These are phyloP conservation scores for Suillus bovinus DNA, from an alignment of 768 basidiomycete species.

Conservation along the genomic window DNA sequence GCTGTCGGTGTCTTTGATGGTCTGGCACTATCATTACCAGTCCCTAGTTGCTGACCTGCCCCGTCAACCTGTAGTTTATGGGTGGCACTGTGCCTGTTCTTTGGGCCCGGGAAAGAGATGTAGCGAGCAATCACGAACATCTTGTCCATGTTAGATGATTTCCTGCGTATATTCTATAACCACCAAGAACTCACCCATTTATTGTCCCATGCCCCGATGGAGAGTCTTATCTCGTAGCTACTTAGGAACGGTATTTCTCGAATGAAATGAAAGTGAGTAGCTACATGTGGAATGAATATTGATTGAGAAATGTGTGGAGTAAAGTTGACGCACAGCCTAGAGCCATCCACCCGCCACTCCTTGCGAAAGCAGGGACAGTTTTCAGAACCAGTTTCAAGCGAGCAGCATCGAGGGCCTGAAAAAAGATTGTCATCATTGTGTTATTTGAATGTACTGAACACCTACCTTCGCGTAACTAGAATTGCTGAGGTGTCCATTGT, in stretches of 20 bases:
- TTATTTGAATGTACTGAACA: background rate
- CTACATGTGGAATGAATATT: constrained; percentile 31
- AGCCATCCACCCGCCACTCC: constrained; percentile 61
- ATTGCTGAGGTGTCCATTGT: constrained; percentile 76
- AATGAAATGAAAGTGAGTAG: constrained; percentile 67
- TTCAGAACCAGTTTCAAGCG: constrained; percentile 49
- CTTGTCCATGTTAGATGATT: constrained; percentile 32
- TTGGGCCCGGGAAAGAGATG: constrained; percentile 58
- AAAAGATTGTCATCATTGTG: background rate
- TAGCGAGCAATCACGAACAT: constrained; percentile 64
- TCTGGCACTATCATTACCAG: constrained; percentile 8
- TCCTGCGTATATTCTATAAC: constrained; percentile 9
- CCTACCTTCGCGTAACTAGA: constrained; percentile 75
- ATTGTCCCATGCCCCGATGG: constrained; percentile 65
- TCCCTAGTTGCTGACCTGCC: background rate
- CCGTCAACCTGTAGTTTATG: background rate
- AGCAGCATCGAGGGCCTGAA: constrained; percentile 45
- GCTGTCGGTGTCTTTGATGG: constrained; percentile 19
- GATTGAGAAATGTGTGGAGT: background rate
- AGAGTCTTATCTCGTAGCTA: constrained; percentile 60
- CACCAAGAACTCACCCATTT: constrained; percentile 62
- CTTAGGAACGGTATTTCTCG: constrained; percentile 68
- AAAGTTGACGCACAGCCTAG: constrained; percentile 40
- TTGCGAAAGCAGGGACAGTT: constrained; percentile 58
- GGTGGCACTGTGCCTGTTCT: constrained; percentile 11